Evolutionary conservation across 192 early-diverging fungal genomes (phyloP).

Genomic region (Gamsiella multidivaricata): DNA sequence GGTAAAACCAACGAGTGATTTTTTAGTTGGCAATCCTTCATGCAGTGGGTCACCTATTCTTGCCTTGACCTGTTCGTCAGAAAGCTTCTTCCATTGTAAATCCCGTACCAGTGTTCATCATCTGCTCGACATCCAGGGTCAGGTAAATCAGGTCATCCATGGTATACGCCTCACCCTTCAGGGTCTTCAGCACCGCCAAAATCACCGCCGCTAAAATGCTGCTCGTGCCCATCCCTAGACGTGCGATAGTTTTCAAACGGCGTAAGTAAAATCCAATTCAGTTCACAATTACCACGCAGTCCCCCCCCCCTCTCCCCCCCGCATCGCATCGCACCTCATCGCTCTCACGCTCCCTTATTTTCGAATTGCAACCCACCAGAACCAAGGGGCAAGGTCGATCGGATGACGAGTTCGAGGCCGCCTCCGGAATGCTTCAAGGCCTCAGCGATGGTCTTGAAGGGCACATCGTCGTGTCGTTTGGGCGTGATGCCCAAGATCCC

Average conservation of each 20-base stretch:
- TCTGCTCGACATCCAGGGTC: slow-evolving; percentile 52
- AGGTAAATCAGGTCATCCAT: slow-evolving; percentile 25
- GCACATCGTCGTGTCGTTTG: slow-evolving; percentile 19
- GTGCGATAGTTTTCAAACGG: too few species aligned
- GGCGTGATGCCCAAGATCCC: slow-evolving; percentile 39
- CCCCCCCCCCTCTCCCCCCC: too few species aligned
- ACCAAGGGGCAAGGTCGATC: slow-evolving; percentile 37
- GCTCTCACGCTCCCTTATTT: too few species aligned
- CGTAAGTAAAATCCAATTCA: too few species aligned
- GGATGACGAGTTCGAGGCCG: slow-evolving; percentile 35
- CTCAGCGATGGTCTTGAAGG: slow-evolving; percentile 24
- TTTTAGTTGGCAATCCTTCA: background rate
- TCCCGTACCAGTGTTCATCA: slow-evolving; percentile 54
- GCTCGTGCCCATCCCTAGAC: slow-evolving; percentile 29
- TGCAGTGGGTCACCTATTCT: too few species aligned
- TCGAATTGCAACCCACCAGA: too few species aligned
- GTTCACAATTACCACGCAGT: too few species aligned
- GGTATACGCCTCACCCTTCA: slow-evolving; percentile 33
- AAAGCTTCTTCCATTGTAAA: too few species aligned
- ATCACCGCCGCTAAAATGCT: slow-evolving; percentile 42
- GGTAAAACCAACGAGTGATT: background rate
- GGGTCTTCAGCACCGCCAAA: slow-evolving; percentile 27
- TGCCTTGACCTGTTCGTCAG: too few species aligned
- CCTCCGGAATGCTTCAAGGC: slow-evolving; percentile 32
- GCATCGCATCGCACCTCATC: too few species aligned